Conservation (phyloP, 768 basidiomycete genomes). For the Naganishia vishniacii region DNA sequence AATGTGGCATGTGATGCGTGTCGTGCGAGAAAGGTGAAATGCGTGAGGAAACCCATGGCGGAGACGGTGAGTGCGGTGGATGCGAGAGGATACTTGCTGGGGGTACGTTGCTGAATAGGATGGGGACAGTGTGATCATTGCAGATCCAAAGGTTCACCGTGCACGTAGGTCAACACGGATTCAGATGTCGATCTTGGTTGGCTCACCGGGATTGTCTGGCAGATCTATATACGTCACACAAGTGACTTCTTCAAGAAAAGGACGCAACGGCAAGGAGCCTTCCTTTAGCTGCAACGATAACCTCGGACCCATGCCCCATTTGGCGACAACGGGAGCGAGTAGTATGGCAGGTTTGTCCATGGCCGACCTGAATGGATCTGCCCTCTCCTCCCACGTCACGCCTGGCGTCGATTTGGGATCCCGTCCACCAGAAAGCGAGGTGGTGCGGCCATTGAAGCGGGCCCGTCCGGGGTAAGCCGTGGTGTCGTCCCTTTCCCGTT, state of each 20-base stretch:
- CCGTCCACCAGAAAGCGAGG: not conserved
- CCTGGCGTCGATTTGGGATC: not conserved
- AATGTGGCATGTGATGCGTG: constrained; percentile 31
- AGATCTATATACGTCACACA: constrained; percentile 36
- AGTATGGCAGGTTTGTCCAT: not conserved
- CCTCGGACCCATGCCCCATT: not conserved
- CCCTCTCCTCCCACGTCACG: not conserved
- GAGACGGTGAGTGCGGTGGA: constrained; percentile 52
- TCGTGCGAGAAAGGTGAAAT: constrained; percentile 72
- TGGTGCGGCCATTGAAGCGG: not conserved
- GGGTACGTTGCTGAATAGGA: not conserved
- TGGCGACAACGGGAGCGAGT: not conserved
- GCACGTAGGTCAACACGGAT: constrained; percentile 68
- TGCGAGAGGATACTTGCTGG: not conserved
- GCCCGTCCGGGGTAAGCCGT: not conserved
- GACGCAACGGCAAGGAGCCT: not conserved
- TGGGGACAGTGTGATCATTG: constrained; percentile 61
- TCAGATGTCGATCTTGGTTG: too few relatives aligned
- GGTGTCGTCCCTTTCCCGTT: too few relatives aligned
- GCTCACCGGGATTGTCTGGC: constrained; percentile 52
- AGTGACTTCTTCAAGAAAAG: constrained; percentile 37
- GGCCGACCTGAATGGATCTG: constrained; percentile 10
- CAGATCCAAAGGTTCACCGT: constrained; percentile 77
- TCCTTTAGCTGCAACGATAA: not conserved
- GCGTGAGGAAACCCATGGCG: constrained; percentile 71